Evolutionary conservation across 805 yeast genomes (phyloP).

Genomic region (Lachancea nothofagi): DNA sequence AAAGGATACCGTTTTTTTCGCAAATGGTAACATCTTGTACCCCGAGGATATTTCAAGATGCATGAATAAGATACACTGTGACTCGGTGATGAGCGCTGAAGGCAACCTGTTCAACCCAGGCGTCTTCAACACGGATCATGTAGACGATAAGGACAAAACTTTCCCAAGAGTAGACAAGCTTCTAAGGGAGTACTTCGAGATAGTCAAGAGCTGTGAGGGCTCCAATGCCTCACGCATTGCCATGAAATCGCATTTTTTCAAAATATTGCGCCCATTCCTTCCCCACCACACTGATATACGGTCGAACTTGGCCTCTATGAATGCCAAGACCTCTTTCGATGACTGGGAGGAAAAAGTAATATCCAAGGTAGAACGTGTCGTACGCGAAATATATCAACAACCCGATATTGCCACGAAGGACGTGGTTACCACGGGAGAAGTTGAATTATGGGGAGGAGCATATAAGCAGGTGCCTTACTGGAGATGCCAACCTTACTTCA

Average conservation of each 20-base stretch:
- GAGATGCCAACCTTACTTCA: conserved; percentile 94
- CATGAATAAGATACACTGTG: conserved; percentile 57
- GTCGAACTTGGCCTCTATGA: conserved; percentile 55
- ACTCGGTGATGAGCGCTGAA: conserved; percentile 97
- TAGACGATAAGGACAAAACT: conserved; percentile 51
- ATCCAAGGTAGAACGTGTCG: conserved; percentile 58
- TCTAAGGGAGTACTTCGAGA: conserved; percentile 81
- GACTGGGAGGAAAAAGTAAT: conserved; percentile 52
- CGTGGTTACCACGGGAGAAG: conserved; percentile 46
- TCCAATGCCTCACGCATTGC: conserved; percentile 68
- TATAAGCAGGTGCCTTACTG: conserved; percentile 85
- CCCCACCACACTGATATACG: conserved; percentile 73
- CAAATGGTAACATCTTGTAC: conserved; percentile 92
- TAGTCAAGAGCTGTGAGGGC: conserved; percentile 45
- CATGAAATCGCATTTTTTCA: conserved; percentile 90
- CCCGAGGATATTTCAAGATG: conserved; percentile 78
- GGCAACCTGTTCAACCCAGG: conserved; percentile 94
- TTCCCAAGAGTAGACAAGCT: conserved; percentile 83
- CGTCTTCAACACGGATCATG: conserved; percentile 45
- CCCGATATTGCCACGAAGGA: conserved; percentile 54
- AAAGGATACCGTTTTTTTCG: conserved; percentile 76
- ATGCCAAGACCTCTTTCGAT: conserved; percentile 41
- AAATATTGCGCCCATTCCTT: conserved; percentile 75
- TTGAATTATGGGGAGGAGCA: conserved; percentile 69
- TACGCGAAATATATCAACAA: conserved; percentile 47